Conservation (phyloP, 139 green algal genomes). For the Picochlorum sp. region DNA sequence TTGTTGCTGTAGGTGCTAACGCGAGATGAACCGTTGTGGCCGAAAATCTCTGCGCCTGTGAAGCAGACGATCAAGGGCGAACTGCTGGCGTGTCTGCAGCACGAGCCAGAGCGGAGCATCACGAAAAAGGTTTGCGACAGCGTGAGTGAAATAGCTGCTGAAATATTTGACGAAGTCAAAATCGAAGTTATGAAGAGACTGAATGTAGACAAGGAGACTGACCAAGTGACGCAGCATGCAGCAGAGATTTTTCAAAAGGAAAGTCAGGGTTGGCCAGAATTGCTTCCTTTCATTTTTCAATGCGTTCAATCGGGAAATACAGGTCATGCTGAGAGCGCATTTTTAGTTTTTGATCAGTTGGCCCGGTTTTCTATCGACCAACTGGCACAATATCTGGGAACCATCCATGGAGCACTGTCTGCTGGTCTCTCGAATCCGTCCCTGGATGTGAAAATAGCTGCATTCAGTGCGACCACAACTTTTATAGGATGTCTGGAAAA, state of each 20-base stretch:
- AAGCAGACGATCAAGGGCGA: conserved; percentile 53
- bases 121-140: conserved; percentile 69
- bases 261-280: conserved; percentile 74
- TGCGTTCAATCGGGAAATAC: conserved; percentile 47
- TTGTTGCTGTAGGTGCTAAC: conserved; percentile 47
- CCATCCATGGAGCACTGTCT: conserved; percentile 41
- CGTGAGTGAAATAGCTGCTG: conserved; percentile 69
- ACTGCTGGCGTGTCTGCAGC: conserved; percentile 48
- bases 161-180: conserved; percentile 27
- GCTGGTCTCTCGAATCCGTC: conserved; percentile 30
- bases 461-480: conserved; percentile 51
- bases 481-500: conserved; percentile 75
- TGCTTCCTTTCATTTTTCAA: conserved; percentile 86
- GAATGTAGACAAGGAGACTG: background rate
- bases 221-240: conserved; percentile 69
- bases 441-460: conserved; percentile 53
- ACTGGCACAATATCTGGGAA: conserved; percentile 56
- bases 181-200: background rate
- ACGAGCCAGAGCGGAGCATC: conserved; percentile 37
- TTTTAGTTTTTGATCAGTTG: conserved; percentile 70
- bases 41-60: conserved; percentile 21
- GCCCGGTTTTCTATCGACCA: conserved; percentile 53
- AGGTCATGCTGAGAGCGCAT: conserved; percentile 43
- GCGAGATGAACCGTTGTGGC: conserved; percentile 65
- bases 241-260: conserved; percentile 37